Evolutionary conservation across 2,329 filamentous ascomycete species (phyloP), one percentile per base, ranked within the genome.

Genomic region (Pseudopyricularia cyperi): DNA sequence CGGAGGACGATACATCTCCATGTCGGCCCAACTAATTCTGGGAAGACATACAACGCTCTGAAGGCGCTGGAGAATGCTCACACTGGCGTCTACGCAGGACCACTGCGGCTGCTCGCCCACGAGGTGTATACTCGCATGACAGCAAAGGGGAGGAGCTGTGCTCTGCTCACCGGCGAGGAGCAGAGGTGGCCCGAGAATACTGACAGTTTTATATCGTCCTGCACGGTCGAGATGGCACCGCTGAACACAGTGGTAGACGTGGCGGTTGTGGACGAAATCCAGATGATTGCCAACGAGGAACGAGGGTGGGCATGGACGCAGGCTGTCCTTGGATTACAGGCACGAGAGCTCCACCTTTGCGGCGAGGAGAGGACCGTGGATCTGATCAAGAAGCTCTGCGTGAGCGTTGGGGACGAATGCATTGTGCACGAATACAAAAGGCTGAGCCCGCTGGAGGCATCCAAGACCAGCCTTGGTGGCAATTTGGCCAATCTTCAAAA

Each of bases 181-280:
- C 79, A 88, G 54, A 80, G 87, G 51, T 68, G 86, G 8, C 82
- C 87, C 0, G 71, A 81, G 48, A 70, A 76, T 9, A 68, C 71
- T 1, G 71, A 82, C 50, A 67, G 68, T 4, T 75, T 74, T 55
- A 83, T 95, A 61, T 77, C 76, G 53, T 91, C 89, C 62, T 96
- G 93, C 63, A 98, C 93, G 0, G 93, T 98, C 3, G 93, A 98
- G 66, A 98, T 98, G 78, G 68, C 76, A 7, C 77, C 77, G 1
- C 62, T 74, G n/a, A 75, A 70, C 58, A 57, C 67, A 4, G 64
- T 65, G 2, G 80, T 87, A 30, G 91, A 97, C 42, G 90, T 98
- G 34, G 91, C 89, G 1, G 91, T 98, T 58, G 91, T 98, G 56
- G 93, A 98, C 63, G 93, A 98, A 70, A 97, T 98, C 53, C 93